Base-by-base conservation (phyloP, 495 filamentous ascomycete species). In the Aspergillus olivimuriae region DNA sequence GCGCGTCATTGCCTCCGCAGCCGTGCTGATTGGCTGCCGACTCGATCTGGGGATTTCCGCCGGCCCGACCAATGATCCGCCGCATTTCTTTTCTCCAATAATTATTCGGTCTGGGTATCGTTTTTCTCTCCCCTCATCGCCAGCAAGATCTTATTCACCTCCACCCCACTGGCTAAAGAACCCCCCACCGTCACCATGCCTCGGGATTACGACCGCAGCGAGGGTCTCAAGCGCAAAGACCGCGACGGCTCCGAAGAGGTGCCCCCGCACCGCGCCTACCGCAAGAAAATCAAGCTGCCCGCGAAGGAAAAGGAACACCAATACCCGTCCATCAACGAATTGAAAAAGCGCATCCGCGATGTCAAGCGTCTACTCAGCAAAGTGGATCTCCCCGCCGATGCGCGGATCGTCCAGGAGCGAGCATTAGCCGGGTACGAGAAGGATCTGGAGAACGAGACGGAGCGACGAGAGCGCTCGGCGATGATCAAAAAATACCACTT, bases 401-500 rank as follows among this genome's bases (percentile, higher is more conserved):
- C 84, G 35, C 73, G 83, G 26, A 70, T 84, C 21, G 78, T 91
- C 11, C 79, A 86, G 42, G 87, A 96, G 62, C 79, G 91, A 23
- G 91, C 90, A 36, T 66, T 96, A 34, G 74, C 73, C 17, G 81
- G 81, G 0, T 88, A 86, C 59, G 73, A 86, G 60, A 74, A 80
- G 42, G 86, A 90, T 50, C 70, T 97, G 14, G 73, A 62, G 18
- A 62, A 75, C 10, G 80, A 82, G 51, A 82, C 77, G 56, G 63
- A 66, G 39, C 77, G 83, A 47, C 75, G 78, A 47, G 68, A 72
- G 46, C 76, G 83, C 55, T 79, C 77, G 45, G 73, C 76, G 41
- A 84, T 94, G 76, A 90, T 91, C 38, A 77, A 73, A 58, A 88
- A 81, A 54, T 98, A 95, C 57, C 91, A 95, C 58, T 95, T 92